A percentile compares a stretch with the other conserved stretches of the same genome.
phyloP scores from a whole-genome alignment of 2,329 filamentous ascomycete genomes.

The Lasiodiplodia citricola region DNA sequence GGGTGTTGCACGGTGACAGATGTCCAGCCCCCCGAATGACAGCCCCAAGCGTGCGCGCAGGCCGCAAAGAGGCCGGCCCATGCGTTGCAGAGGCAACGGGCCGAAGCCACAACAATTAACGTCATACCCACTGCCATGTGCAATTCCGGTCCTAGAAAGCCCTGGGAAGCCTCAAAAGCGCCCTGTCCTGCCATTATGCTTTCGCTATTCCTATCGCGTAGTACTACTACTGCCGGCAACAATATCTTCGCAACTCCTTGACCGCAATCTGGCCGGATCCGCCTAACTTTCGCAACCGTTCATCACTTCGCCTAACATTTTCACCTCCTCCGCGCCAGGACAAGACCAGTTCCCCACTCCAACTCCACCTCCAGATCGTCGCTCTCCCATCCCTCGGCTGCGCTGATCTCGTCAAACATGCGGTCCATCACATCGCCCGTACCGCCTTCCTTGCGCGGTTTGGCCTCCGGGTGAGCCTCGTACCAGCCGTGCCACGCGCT shows the following conservation, averaged over 20 bases:
- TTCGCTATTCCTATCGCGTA: background rate
- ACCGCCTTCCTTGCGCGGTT: constrained; percentile 60
- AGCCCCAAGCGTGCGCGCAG: background rate
- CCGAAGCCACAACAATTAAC: constrained; percentile 1
- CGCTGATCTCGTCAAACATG: constrained; percentile 64
- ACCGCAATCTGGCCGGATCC: background rate
- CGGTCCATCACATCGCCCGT: constrained; percentile 66
- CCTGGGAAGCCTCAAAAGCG: background rate
- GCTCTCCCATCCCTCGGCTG: constrained; percentile 54
- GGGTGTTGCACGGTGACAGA: constrained; percentile 20
- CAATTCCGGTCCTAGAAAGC: background rate
- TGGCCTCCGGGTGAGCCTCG: constrained; percentile 58
- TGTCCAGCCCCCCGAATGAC: constrained; percentile 2
- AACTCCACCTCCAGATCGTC: constrained; percentile 48
- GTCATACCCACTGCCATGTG: constrained; percentile 10
- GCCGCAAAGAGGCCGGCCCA: constrained; percentile 1
- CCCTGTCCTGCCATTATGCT: background rate
- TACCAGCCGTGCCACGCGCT: constrained; percentile 65
- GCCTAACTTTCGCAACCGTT: background rate
- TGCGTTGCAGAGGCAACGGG: constrained; percentile 17
- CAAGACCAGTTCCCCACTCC: constrained; percentile 66
- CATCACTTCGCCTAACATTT: background rate
- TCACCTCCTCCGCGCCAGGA: constrained; percentile 58
- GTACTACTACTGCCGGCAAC: background rate
- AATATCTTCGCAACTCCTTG: background rate